phyloP scores from a whole-genome alignment of 2,329 filamentous ascomycete genomes.

The Clonostachys byssicola region DNA sequence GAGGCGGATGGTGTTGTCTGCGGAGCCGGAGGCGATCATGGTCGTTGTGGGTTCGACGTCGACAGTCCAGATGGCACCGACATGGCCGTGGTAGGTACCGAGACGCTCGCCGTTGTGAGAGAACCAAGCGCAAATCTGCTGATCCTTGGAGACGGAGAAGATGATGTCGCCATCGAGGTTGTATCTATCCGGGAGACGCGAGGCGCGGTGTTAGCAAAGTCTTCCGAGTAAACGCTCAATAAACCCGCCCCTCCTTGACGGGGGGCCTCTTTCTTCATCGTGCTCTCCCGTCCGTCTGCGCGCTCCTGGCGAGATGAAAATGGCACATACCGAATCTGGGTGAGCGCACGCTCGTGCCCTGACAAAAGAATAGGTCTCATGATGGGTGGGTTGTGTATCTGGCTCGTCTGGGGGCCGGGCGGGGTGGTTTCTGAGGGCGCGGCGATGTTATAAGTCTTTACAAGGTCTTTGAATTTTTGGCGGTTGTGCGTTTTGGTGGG shows the following conservation, averaged over 20 bases:
- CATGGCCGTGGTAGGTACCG: constrained; percentile 94
- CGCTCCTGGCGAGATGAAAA: neutral
- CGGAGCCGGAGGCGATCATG: constrained; percentile 89
- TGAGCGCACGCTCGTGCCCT: constrained; percentile 95
- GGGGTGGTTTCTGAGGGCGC: constrained; percentile 6
- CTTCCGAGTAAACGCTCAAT: too few relatives aligned
- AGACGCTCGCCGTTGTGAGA: constrained; percentile 97
- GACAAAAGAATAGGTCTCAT: constrained; percentile 97
- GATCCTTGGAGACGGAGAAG: constrained; percentile 94
- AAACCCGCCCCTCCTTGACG: too few relatives aligned
- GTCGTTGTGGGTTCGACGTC: constrained; percentile 87
- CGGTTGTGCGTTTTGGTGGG: constrained; percentile 42
- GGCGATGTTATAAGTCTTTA: neutral
- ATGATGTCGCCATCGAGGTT: constrained; percentile 94
- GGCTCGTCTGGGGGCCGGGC: neutral
- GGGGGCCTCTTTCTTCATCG: too few relatives aligned
- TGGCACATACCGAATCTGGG: constrained; percentile 71
- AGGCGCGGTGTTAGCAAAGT: constrained; percentile 3
- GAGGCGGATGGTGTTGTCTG: constrained; percentile 96
- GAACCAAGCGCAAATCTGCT: constrained; percentile 95
- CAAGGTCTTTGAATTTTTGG: constrained; percentile 26
- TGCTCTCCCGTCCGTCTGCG: too few relatives aligned
- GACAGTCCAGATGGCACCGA: constrained; percentile 98
- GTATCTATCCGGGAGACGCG: constrained; percentile 49
- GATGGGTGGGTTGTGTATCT: constrained; percentile 33